A percentile compares a stretch with the other conserved stretches of the same genome.
These are phyloP conservation scores for Chaetomium cochliodes DNA, from an alignment of 495 filamentous ascomycete species.

Conservation along the genomic window DNA sequence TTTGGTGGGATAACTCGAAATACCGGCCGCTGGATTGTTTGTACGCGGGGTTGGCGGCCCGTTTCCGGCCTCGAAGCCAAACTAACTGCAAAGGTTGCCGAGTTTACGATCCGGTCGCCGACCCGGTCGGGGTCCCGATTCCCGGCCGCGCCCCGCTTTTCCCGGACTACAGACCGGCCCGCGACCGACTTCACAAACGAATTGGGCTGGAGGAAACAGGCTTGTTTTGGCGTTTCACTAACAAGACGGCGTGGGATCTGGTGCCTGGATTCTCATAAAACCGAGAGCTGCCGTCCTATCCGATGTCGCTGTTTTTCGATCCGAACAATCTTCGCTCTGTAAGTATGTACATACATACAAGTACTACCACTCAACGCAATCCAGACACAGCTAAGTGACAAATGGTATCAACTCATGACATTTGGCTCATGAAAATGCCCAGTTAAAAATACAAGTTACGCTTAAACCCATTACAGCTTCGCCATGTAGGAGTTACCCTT, in stretches of 20 bases:
- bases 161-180: neutral
- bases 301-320: neutral
- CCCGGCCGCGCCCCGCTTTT: slow-evolving; percentile 12
- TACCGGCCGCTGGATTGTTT: neutral
- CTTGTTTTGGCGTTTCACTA: slow-evolving; percentile 4
- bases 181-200: neutral
- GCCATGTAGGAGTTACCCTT: slow-evolving; percentile 28
- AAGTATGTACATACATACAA: no score
- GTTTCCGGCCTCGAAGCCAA: slow-evolving; percentile 11
- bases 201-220: neutral
- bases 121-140: slow-evolving; percentile 2
- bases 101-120: slow-evolving; percentile 18
- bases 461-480: slow-evolving; percentile 22
- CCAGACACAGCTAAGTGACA: neutral
- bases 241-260: neutral
- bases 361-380: neutral
- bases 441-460: slow-evolving; percentile 13
- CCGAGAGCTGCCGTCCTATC: neutral
- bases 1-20: neutral
- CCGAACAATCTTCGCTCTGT: no score
- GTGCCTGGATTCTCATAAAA: neutral
- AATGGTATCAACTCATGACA: slow-evolving; percentile 17
- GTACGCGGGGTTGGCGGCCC: neutral
- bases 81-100: slow-evolving; percentile 7
- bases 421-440: slow-evolving; percentile 1